Evolutionary conservation across 2,329 filamentous ascomycete genomes (phyloP).

Genomic region (Botrytis squamosa): DNA sequence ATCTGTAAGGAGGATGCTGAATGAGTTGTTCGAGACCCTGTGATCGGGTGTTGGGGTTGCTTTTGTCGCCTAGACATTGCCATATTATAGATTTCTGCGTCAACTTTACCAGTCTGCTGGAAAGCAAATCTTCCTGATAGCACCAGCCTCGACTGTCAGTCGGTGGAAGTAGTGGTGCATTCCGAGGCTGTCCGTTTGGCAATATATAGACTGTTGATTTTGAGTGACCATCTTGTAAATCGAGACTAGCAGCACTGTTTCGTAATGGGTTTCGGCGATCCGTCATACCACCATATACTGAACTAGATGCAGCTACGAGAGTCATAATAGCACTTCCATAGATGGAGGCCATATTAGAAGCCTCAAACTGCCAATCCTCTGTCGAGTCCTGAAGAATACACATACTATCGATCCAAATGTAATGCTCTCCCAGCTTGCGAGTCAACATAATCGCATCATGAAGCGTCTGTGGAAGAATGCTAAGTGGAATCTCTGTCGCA

Average conservation of each 20-base stretch:
- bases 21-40: not conserved
- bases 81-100: not conserved
- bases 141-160: not conserved
- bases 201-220: not conserved
- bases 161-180: not conserved
- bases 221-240: not conserved
- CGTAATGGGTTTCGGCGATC: not conserved
- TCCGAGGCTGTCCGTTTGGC: slow-evolving; percentile 1
- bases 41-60: not conserved
- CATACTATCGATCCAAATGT: slow-evolving; percentile 2
- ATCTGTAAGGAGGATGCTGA: not conserved
- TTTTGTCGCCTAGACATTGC: not conserved
- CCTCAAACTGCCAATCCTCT: not conserved
- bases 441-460: slow-evolving; percentile 1
- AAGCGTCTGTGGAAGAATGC: not conserved
- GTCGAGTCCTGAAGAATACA: not conserved
- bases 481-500: not conserved
- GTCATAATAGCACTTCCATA: not conserved
- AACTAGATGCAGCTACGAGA: not conserved
- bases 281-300: not conserved
- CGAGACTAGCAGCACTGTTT: not conserved
- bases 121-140: not conserved
- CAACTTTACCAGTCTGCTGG: not conserved
- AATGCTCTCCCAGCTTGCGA: not conserved
- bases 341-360: not conserved